A percentile compares a stretch with the other conserved stretches of the same genome.
Conservation (phyloP, 306 rosid genomes). For the Pachyrhizus erosus region DNA sequence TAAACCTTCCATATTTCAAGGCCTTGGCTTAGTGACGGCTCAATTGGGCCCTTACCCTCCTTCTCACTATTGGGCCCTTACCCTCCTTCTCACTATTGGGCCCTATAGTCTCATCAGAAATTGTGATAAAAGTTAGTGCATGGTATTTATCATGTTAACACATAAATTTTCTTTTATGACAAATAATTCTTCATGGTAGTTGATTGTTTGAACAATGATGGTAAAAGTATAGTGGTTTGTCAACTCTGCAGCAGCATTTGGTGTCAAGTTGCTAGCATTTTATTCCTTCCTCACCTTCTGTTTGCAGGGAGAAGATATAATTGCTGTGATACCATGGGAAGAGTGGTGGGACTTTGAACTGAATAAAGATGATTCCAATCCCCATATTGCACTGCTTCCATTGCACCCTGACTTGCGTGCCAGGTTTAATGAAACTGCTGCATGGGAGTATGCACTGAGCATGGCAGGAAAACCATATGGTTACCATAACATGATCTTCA, state of each 20-base stretch:
- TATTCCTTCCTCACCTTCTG: constrained; percentile 36
- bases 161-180: constrained; percentile 22
- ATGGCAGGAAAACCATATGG: constrained; percentile 93
- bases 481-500: constrained; percentile 94
- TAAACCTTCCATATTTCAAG: too few relatives aligned
- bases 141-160: constrained; percentile 7
- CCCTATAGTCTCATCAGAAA: too few relatives aligned
- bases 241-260: constrained; percentile 1
- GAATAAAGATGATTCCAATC: constrained; percentile 82
- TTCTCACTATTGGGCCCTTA: too few relatives aligned
- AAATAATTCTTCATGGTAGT: constrained; percentile 10
- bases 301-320: constrained; percentile 86
- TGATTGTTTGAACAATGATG: constrained; percentile 9
- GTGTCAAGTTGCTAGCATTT: constrained; percentile 27
- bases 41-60: too few relatives aligned
- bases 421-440: constrained; percentile 91
- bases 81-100: too few relatives aligned
- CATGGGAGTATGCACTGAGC: constrained; percentile 93
- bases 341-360: constrained; percentile 96
- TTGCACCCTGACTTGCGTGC: constrained; percentile 84
- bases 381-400: constrained; percentile 95
- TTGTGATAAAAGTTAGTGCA: constrained; percentile 6
- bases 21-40: too few relatives aligned
- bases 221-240: constrained; percentile 4
- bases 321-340: constrained; percentile 89